Percentiles rank a stretch among this genome's conserved stretches.
phyloP scores from a whole-genome alignment of 768 basidiomycete genomes.

The Collybia sordida region DNA sequence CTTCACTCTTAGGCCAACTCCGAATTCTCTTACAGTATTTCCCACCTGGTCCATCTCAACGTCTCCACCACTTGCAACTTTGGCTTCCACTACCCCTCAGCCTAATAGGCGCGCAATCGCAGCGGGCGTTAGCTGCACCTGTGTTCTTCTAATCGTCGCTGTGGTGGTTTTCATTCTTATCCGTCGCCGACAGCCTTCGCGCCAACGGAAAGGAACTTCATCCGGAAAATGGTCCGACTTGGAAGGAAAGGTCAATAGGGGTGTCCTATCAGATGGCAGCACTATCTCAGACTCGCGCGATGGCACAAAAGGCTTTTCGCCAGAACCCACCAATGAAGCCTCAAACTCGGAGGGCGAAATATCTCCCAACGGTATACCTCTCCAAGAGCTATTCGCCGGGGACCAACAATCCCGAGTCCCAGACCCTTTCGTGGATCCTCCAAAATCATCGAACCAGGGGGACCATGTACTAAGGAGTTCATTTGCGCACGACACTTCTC shows the following conservation, averaged over 20 bases:
- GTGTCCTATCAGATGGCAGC: neutral
- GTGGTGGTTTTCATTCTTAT: slow-evolving; percentile 12
- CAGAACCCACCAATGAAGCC: slow-evolving; percentile 2
- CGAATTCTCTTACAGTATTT: slow-evolving; percentile 6
- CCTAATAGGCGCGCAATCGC: slow-evolving; percentile 14
- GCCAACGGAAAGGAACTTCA: neutral
- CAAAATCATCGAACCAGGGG: too few species aligned
- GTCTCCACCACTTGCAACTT: neutral
- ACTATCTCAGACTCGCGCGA: neutral
- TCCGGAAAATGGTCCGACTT: slow-evolving; percentile 8
- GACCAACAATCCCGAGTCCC: slow-evolving; percentile 4
- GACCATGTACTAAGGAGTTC: too few species aligned
- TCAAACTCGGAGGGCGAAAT: slow-evolving; percentile 5
- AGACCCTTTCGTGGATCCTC: slow-evolving; percentile 7
- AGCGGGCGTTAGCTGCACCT: slow-evolving; percentile 16
- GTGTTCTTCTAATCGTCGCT: slow-evolving; percentile 8
- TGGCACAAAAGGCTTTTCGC: neutral
- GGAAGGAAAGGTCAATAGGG: slow-evolving; percentile 5
- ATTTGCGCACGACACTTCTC: too few species aligned
- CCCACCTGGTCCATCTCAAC: slow-evolving; percentile 8
- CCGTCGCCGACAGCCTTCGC: slow-evolving; percentile 1
- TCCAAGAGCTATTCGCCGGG: neutral
- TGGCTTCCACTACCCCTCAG: neutral
- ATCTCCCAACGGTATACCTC: neutral
- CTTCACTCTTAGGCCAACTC: slow-evolving; percentile 1